Evolutionary conservation across 2,329 filamentous ascomycete genomes (phyloP).

Genomic region (Aspergillus novoparasiticus): DNA sequence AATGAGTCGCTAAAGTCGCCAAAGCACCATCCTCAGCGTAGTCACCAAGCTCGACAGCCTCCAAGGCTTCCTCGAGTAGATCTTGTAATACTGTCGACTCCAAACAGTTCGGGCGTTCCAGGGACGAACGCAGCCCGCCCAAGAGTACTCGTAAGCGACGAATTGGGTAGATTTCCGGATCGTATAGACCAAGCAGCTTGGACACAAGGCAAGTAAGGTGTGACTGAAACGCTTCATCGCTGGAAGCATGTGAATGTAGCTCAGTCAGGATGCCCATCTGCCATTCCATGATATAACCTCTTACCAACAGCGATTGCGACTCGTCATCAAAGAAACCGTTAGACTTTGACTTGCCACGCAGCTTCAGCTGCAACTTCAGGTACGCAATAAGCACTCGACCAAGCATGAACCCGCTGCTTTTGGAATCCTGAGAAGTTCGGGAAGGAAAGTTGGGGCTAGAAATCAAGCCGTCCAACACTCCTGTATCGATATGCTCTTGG

Average conservation of each 20-base stretch:
- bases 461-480: conserved; percentile 34
- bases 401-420: conserved; percentile 39
- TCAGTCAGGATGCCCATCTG: conserved; percentile 41
- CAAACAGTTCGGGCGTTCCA: conserved; percentile 35
- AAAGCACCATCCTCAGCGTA: conserved; percentile 31
- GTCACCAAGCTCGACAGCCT: conserved; percentile 21
- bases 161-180: conserved; percentile 34
- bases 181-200: conserved; percentile 39
- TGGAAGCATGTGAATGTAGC: conserved; percentile 27
- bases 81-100: conserved; percentile 29
- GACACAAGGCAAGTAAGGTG: conserved; percentile 32
- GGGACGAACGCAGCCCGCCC: conserved; percentile 35
- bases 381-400: conserved; percentile 40
- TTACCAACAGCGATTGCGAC: conserved; percentile 25
- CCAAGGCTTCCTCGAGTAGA: conserved; percentile 30
- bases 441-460: conserved; percentile 30
- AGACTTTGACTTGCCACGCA: conserved; percentile 32
- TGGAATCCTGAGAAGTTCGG: conserved; percentile 35
- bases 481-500: conserved; percentile 42
- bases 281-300: conserved; percentile 41
- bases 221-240: conserved; percentile 31
- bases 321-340: conserved; percentile 36
- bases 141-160: conserved; percentile 41
- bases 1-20: conserved; percentile 28
- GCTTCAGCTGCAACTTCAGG: conserved; percentile 34